phyloP scores from a whole-genome alignment of 2,329 filamentous ascomycete species.

The Aspergillus japonicus region DNA sequence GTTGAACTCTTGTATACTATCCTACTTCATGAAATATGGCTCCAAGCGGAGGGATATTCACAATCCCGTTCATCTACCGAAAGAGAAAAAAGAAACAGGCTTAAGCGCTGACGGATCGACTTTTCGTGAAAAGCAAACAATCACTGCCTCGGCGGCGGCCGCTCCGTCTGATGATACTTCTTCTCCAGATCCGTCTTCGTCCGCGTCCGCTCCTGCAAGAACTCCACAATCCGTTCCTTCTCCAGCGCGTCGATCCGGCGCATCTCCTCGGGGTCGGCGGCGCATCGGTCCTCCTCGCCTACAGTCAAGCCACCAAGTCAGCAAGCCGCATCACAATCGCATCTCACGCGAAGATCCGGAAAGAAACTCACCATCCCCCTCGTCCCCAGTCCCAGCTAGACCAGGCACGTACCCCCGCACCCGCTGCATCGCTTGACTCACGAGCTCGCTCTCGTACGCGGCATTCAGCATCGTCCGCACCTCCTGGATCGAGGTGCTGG shows the following conservation, averaged over 20 bases:
- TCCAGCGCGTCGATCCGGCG: conserved; percentile 30
- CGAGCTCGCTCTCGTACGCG: conserved; percentile 12
- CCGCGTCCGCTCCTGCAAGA: conserved; percentile 31
- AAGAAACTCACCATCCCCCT: background rate
- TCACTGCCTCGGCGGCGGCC: background rate
- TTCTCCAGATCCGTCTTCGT: conserved; percentile 19
- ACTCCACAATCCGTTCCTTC: conserved; percentile 33
- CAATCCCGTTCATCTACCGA: too few species aligned
- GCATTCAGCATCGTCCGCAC: conserved; percentile 12
- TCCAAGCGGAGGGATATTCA: too few species aligned
- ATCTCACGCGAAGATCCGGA: background rate
- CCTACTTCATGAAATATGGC: too few species aligned
- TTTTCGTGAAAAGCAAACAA: too few species aligned
- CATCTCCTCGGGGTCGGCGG: conserved; percentile 18
- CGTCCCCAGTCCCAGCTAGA: background rate
- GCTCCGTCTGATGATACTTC: background rate
- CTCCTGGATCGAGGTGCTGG: conserved; percentile 12
- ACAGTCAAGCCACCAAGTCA: background rate
- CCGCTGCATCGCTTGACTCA: conserved; percentile 2
- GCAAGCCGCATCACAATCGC: background rate
- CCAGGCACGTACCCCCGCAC: conserved; percentile 13
- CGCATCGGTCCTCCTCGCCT: background rate
- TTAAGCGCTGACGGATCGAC: too few species aligned
- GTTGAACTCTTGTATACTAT: too few species aligned
- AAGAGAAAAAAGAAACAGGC: too few species aligned